Percentiles rank a stretch among this genome's conserved stretches.
These are phyloP conservation scores for Caryopteris hybrid DNA, from an alignment of 305 asterid species.

Conservation along the genomic window DNA sequence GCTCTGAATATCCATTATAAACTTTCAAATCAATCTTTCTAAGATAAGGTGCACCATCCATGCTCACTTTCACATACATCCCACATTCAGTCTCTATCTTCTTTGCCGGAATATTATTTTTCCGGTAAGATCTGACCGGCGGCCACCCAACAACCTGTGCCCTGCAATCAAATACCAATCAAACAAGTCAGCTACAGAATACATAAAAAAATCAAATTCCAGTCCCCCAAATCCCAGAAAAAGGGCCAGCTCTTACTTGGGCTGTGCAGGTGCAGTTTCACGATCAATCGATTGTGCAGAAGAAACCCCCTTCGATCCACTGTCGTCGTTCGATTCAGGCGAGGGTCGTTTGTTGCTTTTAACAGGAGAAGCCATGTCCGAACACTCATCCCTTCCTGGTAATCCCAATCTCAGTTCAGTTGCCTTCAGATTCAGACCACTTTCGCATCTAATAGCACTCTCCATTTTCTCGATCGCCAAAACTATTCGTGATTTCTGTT, in stretches of 20 bases:
- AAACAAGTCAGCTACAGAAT: not conserved
- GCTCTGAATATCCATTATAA: conserved; percentile 54
- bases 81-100: conserved; percentile 51
- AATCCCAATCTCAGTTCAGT: conserved; percentile 80
- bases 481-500: too few species aligned
- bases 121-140: conserved; percentile 74
- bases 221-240: not conserved
- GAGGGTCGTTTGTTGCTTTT: conserved; percentile 47
- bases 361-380: conserved; percentile 17
- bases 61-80: conserved; percentile 71
- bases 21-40: conserved; percentile 76
- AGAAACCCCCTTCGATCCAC: conserved; percentile 15
- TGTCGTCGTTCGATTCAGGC: conserved; percentile 29
- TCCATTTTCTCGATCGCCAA: not conserved
- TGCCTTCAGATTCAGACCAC: conserved; percentile 51
- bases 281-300: conserved; percentile 9
- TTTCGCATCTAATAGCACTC: conserved; percentile 8
- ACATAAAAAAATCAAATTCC: not conserved
- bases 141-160: conserved; percentile 89
- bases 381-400: conserved; percentile 53
- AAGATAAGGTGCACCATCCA: conserved; percentile 89
- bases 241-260: conserved; percentile 25
- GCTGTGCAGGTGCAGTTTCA: conserved; percentile 25
- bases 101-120: conserved; percentile 42
- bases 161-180: conserved; percentile 31